Evolutionary conservation across 2,329 filamentous ascomycete genomes (phyloP), one percentile per base, ranked within the genome.

Genomic region (Stachybotrys elegans): DNA sequence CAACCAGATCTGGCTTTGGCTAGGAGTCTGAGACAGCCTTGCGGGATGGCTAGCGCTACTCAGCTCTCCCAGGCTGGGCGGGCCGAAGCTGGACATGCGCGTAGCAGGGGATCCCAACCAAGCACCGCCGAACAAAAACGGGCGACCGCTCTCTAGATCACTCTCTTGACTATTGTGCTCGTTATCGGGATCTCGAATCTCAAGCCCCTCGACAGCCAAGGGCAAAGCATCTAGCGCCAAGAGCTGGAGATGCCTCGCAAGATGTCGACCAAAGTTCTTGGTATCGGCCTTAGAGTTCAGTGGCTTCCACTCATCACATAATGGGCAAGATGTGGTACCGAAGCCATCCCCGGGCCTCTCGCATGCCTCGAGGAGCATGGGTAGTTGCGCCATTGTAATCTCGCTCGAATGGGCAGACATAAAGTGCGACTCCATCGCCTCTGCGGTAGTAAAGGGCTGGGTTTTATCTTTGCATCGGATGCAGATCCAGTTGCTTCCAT

Each of bases 1-100:
- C 2, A 65, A 34, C 7, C 52, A 52, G 29, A 47, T 57, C 42
- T 59, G 56, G 42, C 56, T 51, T 23, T 58, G 56, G 27, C 55
- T 57, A 22, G 57, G 55, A 6, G 57, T 55, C 8, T 56, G 52
- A 31, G 55, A 51, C 20, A 45, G 43, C 39, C 48, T 52, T 23
- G 37, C 36, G 13, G 48, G 50, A 21, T 54, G 51, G 27, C 36
- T 34, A 12, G 32, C 42, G 37, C 22, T 38, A 19, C 23, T 34
- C 31, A 16, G 31, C 31, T 34, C 31, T 34, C 11, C 31, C n/a
- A n/a, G n/a, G n/a, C n/a, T n/a, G n/a, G n/a, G n/a, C n/a, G n/a
- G n/a, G n/a, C n/a, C n/a, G n/a, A n/a, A n/a, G n/a, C n/a, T n/a
- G n/a, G n/a, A n/a, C n/a, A n/a, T n/a, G n/a, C n/a, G n/a, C n/a